A percentile compares a stretch with the other conserved stretches of the same genome.
Conservation (phyloP, 805 yeast species). For the Saccharomycopsis sp. region DNA sequence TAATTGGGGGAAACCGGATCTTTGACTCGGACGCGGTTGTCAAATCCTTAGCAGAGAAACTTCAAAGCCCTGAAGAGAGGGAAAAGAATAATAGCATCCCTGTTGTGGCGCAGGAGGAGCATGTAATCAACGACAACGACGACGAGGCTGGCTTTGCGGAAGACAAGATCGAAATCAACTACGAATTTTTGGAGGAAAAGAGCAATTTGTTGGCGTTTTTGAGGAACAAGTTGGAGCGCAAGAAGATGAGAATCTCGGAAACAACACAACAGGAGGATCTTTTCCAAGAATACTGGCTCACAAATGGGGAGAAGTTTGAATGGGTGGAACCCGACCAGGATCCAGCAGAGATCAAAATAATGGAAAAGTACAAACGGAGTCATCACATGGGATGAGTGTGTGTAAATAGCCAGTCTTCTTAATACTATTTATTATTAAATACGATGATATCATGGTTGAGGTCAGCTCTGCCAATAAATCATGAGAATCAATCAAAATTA, state of each 20-base stretch:
- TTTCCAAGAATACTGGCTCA: conserved; percentile 78
- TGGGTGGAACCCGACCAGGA: conserved; percentile 91
- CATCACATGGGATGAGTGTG: not conserved
- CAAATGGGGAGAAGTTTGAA: conserved; percentile 77
- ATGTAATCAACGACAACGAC: too few species aligned
- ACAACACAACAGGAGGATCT: conserved; percentile 58
- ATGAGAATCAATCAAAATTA: not conserved
- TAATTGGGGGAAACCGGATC: conserved; percentile 13
- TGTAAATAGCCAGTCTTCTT: not conserved
- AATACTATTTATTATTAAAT: not conserved
- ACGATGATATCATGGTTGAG: conserved; percentile 1
- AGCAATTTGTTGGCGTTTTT: conserved; percentile 13
- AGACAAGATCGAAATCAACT: conserved; percentile 1
- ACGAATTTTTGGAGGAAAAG: conserved; percentile 11
- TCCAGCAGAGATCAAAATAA: conserved; percentile 53
- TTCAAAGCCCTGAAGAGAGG: not conserved
- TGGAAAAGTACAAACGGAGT: conserved; percentile 4
- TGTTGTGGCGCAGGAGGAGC: too few species aligned
- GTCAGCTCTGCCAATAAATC: not conserved
- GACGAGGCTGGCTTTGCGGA: conserved; percentile 5
- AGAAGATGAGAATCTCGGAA: conserved; percentile 32
- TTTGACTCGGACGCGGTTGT: not conserved
- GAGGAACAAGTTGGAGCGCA: conserved; percentile 24
- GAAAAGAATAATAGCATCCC: too few species aligned
- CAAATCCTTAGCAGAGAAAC: not conserved